Base-by-base conservation (phyloP, 2,329 filamentous ascomycete genomes). In the Endoconidiophora polonica region DNA sequence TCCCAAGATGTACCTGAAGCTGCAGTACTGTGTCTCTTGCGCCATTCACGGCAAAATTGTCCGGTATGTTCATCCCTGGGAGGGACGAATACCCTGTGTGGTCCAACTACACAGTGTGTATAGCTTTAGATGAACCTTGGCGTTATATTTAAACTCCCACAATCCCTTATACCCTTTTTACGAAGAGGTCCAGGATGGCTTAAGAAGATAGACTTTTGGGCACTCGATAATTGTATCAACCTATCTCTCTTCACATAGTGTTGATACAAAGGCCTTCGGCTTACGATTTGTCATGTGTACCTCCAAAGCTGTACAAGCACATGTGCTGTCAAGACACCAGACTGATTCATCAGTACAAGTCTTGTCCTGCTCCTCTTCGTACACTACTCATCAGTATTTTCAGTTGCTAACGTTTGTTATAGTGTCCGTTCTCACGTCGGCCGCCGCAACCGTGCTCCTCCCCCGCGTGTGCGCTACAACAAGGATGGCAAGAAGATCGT, bases 1-100 rank as follows among this genome's bases (percentile, higher is more conserved):
- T 66, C 91, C 91, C 74, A 98, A 98, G 86, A 98, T 98, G 93
- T 98, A 98, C 86, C 79, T 98, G 75, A 98, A 98, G 84, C 83
- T 98, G 71, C 91, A 98, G 79, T 98, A 98, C 86, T 98, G 91
- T 73, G 91, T 98, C 68, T 96, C 90, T 73, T 98, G 91, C 76
- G 91, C 91, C 67, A 98, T 98, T 62, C 91, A 98, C 80, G 91
- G 91, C 80, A 98, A 98, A 85, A 98, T 98, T 72, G 93, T 98
- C 73, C 90, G 91, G 90, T 96, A 91, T 72, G 88, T 79, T 69
- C 68, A 68, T 73, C 65, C 66, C 65, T 58, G 63, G 68, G 71
- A 72, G 72, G 71, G 72, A 76, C 72, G 74, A 76, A 74, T 74
- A 64, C 67, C 63, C 63, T 63, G 55, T n/a, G 42, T 43, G 45